Base-by-base conservation (phyloP, 306 rosid genomes). In the Biancaea sappan region DNA sequence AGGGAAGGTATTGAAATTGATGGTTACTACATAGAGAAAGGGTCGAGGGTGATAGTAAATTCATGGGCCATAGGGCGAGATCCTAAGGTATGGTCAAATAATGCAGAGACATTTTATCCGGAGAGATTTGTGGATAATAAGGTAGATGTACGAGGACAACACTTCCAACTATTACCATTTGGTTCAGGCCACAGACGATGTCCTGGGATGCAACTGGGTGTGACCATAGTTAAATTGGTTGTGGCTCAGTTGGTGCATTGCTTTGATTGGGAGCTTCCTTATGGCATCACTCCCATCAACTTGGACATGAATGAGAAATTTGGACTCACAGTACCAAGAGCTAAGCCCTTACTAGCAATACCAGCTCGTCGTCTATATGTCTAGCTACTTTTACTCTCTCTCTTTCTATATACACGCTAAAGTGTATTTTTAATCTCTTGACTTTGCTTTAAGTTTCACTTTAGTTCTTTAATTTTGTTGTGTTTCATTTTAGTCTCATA, bases 231-330 rank as follows among this genome's bases (percentile, higher is more conserved):
- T 4, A 34, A 31, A 38, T 13, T 53, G 8, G 5, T 63, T 1
- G 24, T 81, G 21, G 78, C 84, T 0, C 81, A 81, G 0, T 58
- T 80, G 14, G 67, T 69, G 31, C 84, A 75, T 2, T 77, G 43
- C 70, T 77, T 82, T 60, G 51, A 66, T 19, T 82, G 79, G 79
- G 57, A 77, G 56, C 82, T 82, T n/a, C 77, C 70, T 3, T 0
- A 5, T 15, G 77, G 59, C 8, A 28, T 38, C 0, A 16, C 0
- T 5, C 71, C 60, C 14, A 12, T 24, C 6, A 73, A 75, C 2
- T 72, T 76, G 25, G 81, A 73, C 25, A 65, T 65, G 71, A 43
- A 14, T 7, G 80, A 80, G 61, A 46, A 21, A 48, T 63, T 69
- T 62, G 80, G 73, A 1, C n/a, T 80, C 34, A n/a, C 80, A 28